These are phyloP conservation scores for Pichia cactophila DNA, from an alignment of 1,139 yeast genomes.

Conservation along the genomic window DNA sequence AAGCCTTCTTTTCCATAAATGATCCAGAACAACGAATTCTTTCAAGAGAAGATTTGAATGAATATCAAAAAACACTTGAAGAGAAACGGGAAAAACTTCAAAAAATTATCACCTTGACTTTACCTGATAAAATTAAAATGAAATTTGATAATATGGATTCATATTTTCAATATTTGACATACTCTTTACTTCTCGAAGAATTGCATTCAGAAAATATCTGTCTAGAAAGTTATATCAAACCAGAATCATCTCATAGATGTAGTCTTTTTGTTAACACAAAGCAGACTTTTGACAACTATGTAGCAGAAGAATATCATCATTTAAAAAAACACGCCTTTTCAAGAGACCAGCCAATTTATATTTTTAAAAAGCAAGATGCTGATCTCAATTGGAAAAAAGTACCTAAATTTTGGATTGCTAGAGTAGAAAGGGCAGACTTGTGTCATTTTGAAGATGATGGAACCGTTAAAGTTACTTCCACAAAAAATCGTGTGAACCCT, in stretches of 20 bases:
- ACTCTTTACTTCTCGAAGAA: slow-evolving; percentile 56
- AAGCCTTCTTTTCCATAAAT: slow-evolving; percentile 3
- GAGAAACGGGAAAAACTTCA: slow-evolving; percentile 13
- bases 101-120: slow-evolving; percentile 14
- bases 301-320: slow-evolving; percentile 31
- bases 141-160: slow-evolving; percentile 40
- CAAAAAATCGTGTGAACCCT: slow-evolving; percentile 3
- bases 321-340: slow-evolving; percentile 41
- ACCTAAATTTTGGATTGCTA: slow-evolving; percentile 44
- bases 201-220: slow-evolving; percentile 38
- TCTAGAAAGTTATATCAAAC: slow-evolving; percentile 39
- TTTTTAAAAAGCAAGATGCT: slow-evolving; percentile 27
- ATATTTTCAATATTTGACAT: slow-evolving; percentile 54
- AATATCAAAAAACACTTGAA: slow-evolving; percentile 16
- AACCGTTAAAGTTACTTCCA: slow-evolving; percentile 3
- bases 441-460: slow-evolving; percentile 21
- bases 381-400: slow-evolving; percentile 29
- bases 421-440: slow-evolving; percentile 28
- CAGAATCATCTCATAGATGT: slow-evolving; percentile 32
- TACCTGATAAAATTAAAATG: slow-evolving; percentile 33
- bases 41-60: slow-evolving; percentile 36
- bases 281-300: slow-evolving; percentile 18
- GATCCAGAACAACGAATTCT: background rate
- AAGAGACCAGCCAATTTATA: slow-evolving; percentile 38
- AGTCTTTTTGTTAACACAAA: slow-evolving; percentile 27